Base-by-base conservation (phyloP, 495 filamentous ascomycete species). In the Wilcoxina mikolae region DNA sequence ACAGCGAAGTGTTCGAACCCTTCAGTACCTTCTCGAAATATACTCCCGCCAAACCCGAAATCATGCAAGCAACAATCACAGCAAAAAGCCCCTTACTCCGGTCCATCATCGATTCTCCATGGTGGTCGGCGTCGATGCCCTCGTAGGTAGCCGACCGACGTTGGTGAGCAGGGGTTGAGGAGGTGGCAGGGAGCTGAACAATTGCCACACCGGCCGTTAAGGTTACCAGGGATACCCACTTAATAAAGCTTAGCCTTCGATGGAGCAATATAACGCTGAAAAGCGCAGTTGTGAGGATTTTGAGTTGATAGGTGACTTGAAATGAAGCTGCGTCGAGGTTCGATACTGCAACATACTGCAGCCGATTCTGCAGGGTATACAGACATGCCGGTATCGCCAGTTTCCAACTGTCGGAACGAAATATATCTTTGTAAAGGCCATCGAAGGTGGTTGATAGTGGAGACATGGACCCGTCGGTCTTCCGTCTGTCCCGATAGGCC, bases 1-100 rank as follows among this genome's bases (percentile, higher is more conserved):
- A 96, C 18, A 95, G 69, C 0, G 86, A 86, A 22, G 72, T 76
- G 10, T 74, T 76, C 24, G 84, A 81, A 57, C 94, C 84, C 65
- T 90, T 94, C 45, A 96, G 72, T 0, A 95, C 82, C 68, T 93
- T 95, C 70, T 98, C 91, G 64, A 96, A 94, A 67, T 89, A 93
- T 2, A 94, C 84, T 1, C 87, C 84, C 0, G 85, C 88, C 45
- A 93, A 67, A 1, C 88, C 85, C 1, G 88, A 94, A 9, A 89
- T 76, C 12, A 78, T 70, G 54, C 84, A 85, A 22, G 87, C 82
- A 3, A 82, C 72, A 51, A 89, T 67, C 2, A 89, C 88, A 0
- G 90, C 80, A 0, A 78, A 67, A 10, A 96, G 63, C n/a, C 91
- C 91, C 51, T 93, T 70, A 0, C 77, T 74, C 47, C 79, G 75